Evolutionary conservation across 1,139 yeast species (phyloP).

Genomic region (Yamadazyma mexicana): DNA sequence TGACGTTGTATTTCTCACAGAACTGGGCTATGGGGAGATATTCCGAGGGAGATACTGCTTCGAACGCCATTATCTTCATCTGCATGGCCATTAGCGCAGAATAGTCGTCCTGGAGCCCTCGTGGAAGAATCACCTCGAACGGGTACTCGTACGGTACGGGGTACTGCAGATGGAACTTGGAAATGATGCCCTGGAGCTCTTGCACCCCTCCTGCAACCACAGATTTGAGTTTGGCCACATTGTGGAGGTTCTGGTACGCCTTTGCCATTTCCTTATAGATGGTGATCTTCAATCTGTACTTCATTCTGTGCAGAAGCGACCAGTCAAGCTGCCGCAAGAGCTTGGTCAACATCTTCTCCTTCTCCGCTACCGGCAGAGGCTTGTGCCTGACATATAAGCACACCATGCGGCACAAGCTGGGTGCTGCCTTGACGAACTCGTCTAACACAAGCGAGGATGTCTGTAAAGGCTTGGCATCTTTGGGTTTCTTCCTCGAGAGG

Average conservation of each 20-base stretch:
- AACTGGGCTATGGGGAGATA: conserved; percentile 13
- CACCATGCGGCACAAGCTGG: conserved; percentile 26
- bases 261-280: conserved; percentile 30
- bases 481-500: background rate
- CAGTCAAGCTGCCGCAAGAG: conserved; percentile 30
- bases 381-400: conserved; percentile 23
- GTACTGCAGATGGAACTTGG: conserved; percentile 15
- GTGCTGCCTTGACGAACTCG: conserved; percentile 17
- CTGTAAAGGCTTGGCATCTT: too few relatives aligned
- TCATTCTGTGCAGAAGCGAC: conserved; percentile 22
- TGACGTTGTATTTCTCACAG: conserved; percentile 11
- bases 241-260: conserved; percentile 25
- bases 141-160: conserved; percentile 15
- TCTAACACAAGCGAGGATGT: too few relatives aligned
- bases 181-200: conserved; percentile 22
- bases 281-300: conserved; percentile 25
- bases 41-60: conserved; percentile 8
- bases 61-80: conserved; percentile 14
- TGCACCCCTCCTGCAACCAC: conserved; percentile 26
- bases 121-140: conserved; percentile 20
- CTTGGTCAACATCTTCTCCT: conserved; percentile 25
- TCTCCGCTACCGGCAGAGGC: conserved; percentile 17
- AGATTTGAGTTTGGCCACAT: conserved; percentile 21
- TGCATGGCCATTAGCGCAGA: conserved; percentile 20
- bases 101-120: conserved; percentile 18